Conservation (phyloP, 495 filamentous ascomycete genomes). For the Aspergillus kassunensis region DNA sequence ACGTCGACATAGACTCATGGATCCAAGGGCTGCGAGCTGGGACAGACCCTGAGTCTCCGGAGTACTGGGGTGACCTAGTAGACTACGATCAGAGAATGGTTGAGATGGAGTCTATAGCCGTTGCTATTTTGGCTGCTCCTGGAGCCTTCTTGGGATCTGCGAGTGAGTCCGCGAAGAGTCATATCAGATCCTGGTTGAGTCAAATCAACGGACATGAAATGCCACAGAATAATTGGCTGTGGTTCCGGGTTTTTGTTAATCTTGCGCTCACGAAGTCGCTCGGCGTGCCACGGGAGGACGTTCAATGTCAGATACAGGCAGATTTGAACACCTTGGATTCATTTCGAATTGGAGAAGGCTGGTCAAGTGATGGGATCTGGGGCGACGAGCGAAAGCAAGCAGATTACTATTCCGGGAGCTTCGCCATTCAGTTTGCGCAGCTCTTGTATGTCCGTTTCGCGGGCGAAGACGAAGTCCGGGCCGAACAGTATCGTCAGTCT, state of each 20-base stretch:
- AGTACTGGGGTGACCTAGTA: conserved; percentile 23
- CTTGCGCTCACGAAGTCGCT: conserved; percentile 17
- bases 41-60: conserved; percentile 16
- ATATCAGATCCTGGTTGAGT: not conserved
- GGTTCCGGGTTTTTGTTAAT: conserved; percentile 24
- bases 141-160: conserved; percentile 9
- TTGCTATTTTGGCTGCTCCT: conserved; percentile 16
- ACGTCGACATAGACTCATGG: conserved; percentile 12
- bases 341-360: conserved; percentile 55
- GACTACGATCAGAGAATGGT: conserved; percentile 26
- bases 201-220: conserved; percentile 18
- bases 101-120: conserved; percentile 22
- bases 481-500: conserved; percentile 59
- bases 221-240: conserved; percentile 25
- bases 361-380: conserved; percentile 71
- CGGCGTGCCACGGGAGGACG: conserved; percentile 9
- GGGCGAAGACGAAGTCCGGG: conserved; percentile 27
- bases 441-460: conserved; percentile 17
- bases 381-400: conserved; percentile 28
- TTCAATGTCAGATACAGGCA: conserved; percentile 8
- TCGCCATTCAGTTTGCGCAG: conserved; percentile 25
- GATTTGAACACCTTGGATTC: conserved; percentile 18
- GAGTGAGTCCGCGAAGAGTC: not conserved
- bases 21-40: conserved; percentile 16
- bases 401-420: conserved; percentile 26